These are phyloP conservation scores for Clitoria ternatea DNA, from an alignment of 306 rosid genomes.

Conservation along the genomic window DNA sequence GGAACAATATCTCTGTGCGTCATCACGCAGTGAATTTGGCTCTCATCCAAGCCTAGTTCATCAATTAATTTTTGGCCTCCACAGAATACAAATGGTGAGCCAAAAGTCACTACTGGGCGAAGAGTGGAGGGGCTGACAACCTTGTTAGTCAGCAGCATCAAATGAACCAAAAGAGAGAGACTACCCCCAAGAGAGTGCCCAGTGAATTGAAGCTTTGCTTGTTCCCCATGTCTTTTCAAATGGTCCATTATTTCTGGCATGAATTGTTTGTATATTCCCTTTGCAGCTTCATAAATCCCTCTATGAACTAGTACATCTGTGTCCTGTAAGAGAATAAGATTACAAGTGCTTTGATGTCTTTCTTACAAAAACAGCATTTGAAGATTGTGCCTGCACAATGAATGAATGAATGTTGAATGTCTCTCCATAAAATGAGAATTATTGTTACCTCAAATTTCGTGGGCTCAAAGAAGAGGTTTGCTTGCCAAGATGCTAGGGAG, in stretches of 20 bases:
- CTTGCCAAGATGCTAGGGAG: conserved; percentile 89
- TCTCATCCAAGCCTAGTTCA: conserved; percentile 64
- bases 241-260: conserved; percentile 80
- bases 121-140: conserved; percentile 60
- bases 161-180: conserved; percentile 80
- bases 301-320: conserved; percentile 80
- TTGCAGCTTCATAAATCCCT: conserved; percentile 96
- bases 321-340: conserved; percentile 37
- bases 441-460: conserved; percentile 76
- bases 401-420: no score
- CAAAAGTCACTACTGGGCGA: conserved; percentile 79
- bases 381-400: background rate
- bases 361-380: background rate
- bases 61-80: conserved; percentile 66
- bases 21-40: conserved; percentile 60
- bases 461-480: conserved; percentile 94
- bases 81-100: conserved; percentile 92
- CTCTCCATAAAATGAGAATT: background rate
- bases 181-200: conserved; percentile 98
- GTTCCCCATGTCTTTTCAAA: conserved; percentile 54
- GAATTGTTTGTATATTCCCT: conserved; percentile 82
- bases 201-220: conserved; percentile 76
- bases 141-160: conserved; percentile 69
- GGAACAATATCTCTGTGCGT: conserved; percentile 99
- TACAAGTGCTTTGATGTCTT: conserved; percentile 4